Conservation (phyloP, 179 eudicot species). For the Actinidia polygama region DNA sequence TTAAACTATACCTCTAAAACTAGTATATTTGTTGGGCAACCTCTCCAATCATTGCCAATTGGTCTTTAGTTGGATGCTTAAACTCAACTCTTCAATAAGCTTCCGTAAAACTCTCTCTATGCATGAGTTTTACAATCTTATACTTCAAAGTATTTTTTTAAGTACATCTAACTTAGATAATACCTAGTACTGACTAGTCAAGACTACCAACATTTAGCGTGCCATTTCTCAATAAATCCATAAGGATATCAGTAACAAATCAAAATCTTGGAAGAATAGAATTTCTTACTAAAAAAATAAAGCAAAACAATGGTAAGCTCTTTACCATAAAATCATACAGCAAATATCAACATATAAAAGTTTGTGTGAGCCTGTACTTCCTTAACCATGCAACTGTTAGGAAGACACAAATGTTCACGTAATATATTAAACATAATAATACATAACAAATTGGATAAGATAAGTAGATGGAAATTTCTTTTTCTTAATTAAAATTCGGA, state of each 20-base stretch:
- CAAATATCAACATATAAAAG: neutral
- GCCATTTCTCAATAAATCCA: neutral
- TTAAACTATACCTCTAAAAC: no score
- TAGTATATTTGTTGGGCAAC: no score
- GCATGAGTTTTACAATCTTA: neutral
- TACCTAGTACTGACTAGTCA: neutral
- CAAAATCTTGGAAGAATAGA: neutral
- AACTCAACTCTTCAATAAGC: neutral
- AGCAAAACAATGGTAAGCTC: neutral
- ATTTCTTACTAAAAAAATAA: neutral
- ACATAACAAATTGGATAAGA: neutral
- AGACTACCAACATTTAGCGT: neutral
- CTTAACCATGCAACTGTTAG: neutral
- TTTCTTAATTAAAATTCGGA: neutral
- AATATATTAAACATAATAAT: neutral
- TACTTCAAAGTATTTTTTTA: neutral
- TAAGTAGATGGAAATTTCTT: neutral
- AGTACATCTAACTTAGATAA: neutral
- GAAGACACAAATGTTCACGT: neutral
- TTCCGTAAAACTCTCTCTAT: neutral
- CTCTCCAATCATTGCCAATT: no score
- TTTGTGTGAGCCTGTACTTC: neutral
- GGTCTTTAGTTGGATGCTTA: no score
- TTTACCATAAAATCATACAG: neutral
- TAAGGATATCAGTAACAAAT: neutral